These are phyloP conservation scores for Beauveria medogensis DNA, from an alignment of 2,329 filamentous ascomycete species.

Conservation along the genomic window DNA sequence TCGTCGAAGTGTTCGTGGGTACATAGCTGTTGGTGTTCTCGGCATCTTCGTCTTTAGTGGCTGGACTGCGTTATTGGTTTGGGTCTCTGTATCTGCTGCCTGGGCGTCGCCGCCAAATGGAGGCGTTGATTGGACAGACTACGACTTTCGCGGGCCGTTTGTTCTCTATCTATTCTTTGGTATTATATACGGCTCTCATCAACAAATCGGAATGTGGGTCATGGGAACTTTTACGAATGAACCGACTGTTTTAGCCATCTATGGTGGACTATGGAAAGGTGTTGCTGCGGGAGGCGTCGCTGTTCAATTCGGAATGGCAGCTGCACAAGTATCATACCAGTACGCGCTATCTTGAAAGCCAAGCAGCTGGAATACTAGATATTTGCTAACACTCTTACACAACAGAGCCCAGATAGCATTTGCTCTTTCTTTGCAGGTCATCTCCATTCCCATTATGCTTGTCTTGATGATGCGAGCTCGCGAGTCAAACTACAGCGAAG, in stretches of 20 bases:
- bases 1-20: neutral
- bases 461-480: neutral
- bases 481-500: conserved; percentile 1
- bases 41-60: conserved; percentile 9
- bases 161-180: conserved; percentile 14
- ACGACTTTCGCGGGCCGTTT: conserved; percentile 11
- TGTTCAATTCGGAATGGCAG: conserved; percentile 4
- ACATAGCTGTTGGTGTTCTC: conserved; percentile 8
- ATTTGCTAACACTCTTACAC: neutral
- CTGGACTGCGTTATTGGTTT: conserved; percentile 8
- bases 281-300: conserved; percentile 9
- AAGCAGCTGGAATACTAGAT: no score
- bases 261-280: conserved; percentile 13
- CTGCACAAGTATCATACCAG: neutral
- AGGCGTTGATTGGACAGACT: conserved; percentile 13
- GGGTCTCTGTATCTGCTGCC: conserved; percentile 2
- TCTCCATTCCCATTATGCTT: conserved; percentile 3
- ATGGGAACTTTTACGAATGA: conserved; percentile 15
- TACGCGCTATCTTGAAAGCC: neutral
- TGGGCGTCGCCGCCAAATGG: conserved; percentile 6
- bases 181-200: conserved; percentile 12
- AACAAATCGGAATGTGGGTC: conserved; percentile 13
- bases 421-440: neutral
- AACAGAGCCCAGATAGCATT: neutral
- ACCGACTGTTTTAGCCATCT: conserved; percentile 11